Evolutionary conservation across 352 stramenopile genomes (phyloP), one percentile per base, ranked within the genome.

Genomic region (Globisporangium paroecandrum): DNA sequence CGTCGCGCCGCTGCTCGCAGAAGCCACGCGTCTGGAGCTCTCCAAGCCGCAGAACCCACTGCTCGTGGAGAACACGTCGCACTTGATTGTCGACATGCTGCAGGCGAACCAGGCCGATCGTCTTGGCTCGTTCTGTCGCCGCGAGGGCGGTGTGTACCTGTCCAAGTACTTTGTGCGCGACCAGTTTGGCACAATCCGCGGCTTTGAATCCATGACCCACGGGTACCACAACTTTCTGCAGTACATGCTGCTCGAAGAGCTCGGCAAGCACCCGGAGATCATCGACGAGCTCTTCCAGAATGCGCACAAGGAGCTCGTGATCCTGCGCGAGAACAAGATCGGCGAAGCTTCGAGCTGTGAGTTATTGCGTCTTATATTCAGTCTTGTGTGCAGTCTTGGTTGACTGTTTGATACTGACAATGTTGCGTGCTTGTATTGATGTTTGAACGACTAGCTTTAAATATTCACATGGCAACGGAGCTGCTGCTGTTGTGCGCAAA

Each of bases 161-260:
- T 93, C 85, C 41, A 95, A 95, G 74, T 95, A 95, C 69, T 95
- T 95, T 73, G 88, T 95, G 53, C 82, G 88, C 15, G 88, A 95
- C 64, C 88, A 95, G 76, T 95, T 95, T 63, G 88, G 88, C 54
- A 95, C 88, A 20, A 95, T 95, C 65, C 85, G 88, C 25, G 88
- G 88, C 61, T 94, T 95, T 46, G 88, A 95, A 62, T 90, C 81
- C 1, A 93, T 95, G 81, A 93, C 85, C 0, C 85, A 95, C 68
- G 88, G 88, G n/a, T 95, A 95, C 64, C 88, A 95, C 78, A 95
- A 95, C 70, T 95, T 95, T 27, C 69, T 95, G 24, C 88, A 95
- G 70, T 95, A 93, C 62, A 95, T 95, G 88, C 70, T 95, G 25
- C 66, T 95, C 13, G 88, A 95, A 63, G 85, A 95, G 65, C 77